phyloP scores from a whole-genome alignment of 1,284 basidiomycete genomes.

The Cryptococcus sp. region DNA sequence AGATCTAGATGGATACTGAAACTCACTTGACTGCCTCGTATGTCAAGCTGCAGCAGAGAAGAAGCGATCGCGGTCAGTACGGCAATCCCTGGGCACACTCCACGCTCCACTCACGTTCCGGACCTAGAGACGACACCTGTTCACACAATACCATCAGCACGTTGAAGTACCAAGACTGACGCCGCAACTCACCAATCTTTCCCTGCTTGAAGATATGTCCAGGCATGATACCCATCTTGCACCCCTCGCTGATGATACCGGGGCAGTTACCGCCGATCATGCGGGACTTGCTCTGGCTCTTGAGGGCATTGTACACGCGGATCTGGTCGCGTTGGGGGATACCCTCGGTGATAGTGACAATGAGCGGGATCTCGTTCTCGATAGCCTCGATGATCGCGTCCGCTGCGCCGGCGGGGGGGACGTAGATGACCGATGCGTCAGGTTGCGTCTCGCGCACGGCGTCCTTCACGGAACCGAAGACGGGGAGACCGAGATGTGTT shows the following conservation, averaged over 20 bases:
- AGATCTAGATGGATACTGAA: background rate
- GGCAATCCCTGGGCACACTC: background rate
- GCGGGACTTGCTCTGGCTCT: slow-evolving; percentile 90
- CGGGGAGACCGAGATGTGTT: slow-evolving; percentile 91
- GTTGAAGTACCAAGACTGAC: background rate
- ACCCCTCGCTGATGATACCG: slow-evolving; percentile 94
- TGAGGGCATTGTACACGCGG: slow-evolving; percentile 87
- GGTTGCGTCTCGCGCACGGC: slow-evolving; percentile 81
- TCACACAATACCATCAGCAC: background rate
- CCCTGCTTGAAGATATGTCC: slow-evolving; percentile 96
- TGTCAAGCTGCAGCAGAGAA: slow-evolving; percentile 34
- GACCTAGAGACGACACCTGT: slow-evolving; percentile 95
- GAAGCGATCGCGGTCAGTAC: background rate
- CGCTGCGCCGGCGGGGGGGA: slow-evolving; percentile 87
- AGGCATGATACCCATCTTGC: slow-evolving; percentile 99
- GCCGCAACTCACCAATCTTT: slow-evolving; percentile 69
- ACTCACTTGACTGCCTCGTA: slow-evolving; percentile 56
- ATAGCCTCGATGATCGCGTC: slow-evolving; percentile 97
- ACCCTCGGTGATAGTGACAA: slow-evolving; percentile 96
- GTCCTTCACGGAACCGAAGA: slow-evolving; percentile 91
- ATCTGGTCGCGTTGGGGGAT: slow-evolving; percentile 97
- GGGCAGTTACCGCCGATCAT: slow-evolving; percentile 94
- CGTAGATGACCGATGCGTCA: slow-evolving; percentile 92
- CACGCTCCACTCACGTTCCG: slow-evolving; percentile 62
- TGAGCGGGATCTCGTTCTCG: slow-evolving; percentile 92